phyloP scores from a whole-genome alignment of 352 stramenopile genomes.

The Pythium phragmitis region DNA sequence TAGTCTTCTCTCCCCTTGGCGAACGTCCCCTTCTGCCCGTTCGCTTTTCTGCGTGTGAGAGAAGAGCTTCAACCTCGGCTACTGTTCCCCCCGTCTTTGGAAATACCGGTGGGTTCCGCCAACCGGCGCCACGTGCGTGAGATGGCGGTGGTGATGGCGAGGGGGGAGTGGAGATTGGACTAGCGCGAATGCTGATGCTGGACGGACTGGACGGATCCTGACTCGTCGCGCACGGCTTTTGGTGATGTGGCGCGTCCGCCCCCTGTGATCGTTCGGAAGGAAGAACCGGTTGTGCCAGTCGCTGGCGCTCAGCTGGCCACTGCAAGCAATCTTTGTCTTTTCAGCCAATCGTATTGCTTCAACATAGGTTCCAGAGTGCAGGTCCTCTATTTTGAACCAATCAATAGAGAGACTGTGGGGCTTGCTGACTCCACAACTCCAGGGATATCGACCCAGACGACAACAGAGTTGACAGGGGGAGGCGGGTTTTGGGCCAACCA shows the following conservation, averaged over 20 bases:
- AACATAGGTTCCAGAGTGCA: slow-evolving; percentile 5
- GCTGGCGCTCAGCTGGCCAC: neutral
- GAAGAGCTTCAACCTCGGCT: neutral
- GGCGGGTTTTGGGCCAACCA: no score
- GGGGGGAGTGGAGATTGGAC: neutral
- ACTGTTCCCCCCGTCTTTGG: neutral
- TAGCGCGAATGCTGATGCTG: no score
- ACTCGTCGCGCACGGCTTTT: neutral
- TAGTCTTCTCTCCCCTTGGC: neutral
- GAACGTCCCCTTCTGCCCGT: neutral
- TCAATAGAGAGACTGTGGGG: neutral
- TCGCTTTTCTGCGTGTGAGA: neutral
- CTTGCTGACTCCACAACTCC: slow-evolving; percentile 5
- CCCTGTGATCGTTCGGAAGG: neutral
- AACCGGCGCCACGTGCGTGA: neutral
- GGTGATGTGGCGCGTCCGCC: neutral
- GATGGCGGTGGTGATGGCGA: neutral
- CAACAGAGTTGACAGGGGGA: neutral
- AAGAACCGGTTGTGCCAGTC: neutral
- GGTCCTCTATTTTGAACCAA: slow-evolving; percentile 4
- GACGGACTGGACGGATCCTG: neutral
- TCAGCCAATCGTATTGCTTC: slow-evolving; percentile 8
- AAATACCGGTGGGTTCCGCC: neutral
- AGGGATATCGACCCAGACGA: neutral
- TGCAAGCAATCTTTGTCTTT: slow-evolving; percentile 7